Percentiles rank a stretch among this genome's conserved stretches.
phyloP scores from a whole-genome alignment of 305 asterid species.

The Petunia hybrid region DNA sequence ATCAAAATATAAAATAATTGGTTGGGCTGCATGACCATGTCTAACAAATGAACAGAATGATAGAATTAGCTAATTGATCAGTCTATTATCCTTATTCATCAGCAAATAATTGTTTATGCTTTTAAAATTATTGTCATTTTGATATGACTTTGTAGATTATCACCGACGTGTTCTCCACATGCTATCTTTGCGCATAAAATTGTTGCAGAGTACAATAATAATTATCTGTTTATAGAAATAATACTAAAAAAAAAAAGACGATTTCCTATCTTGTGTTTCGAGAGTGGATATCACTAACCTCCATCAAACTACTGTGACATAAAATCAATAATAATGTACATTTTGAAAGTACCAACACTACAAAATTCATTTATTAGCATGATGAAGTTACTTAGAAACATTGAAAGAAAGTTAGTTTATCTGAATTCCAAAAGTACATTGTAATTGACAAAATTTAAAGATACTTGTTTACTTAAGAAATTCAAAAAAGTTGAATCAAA shows the following conservation, averaged over 20 bases:
- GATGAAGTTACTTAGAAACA: too few relatives aligned
- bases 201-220: background rate
- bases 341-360: too few relatives aligned
- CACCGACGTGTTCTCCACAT: slow-evolving; percentile 32
- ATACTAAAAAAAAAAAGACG: background rate
- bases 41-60: background rate
- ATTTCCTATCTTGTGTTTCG: too few relatives aligned
- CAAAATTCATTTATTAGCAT: too few relatives aligned
- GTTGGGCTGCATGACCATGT: background rate
- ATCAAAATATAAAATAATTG: background rate
- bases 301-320: too few relatives aligned
- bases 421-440: too few relatives aligned
- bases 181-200: background rate
- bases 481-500: too few relatives aligned
- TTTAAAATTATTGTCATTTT: slow-evolving; percentile 4
- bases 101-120: background rate
- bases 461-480: too few relatives aligned
- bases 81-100: slow-evolving; percentile 2
- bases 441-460: too few relatives aligned
- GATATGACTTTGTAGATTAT: background rate
- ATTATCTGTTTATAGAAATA: background rate
- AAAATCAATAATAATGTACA: too few relatives aligned
- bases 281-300: too few relatives aligned
- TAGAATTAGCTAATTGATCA: slow-evolving; percentile 3
- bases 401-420: too few relatives aligned